Evolutionary conservation across 192 early-diverging fungal genomes (phyloP).

Genomic region (Linnemannia zychae): DNA sequence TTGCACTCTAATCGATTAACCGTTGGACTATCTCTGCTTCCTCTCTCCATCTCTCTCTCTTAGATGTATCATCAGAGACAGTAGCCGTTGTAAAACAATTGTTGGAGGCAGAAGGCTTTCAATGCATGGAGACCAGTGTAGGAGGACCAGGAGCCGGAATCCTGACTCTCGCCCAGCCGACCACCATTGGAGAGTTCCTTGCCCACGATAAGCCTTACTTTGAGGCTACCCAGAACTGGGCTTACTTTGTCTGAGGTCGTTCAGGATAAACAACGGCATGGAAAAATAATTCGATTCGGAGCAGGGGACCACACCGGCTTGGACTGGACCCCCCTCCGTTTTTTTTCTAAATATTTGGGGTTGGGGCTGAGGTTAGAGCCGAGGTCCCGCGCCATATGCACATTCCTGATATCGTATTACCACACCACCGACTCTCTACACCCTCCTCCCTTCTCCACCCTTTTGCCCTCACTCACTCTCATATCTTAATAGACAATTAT

Average conservation of each 20-base stretch:
- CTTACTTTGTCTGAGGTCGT: conserved; percentile 32
- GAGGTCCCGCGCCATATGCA: background rate
- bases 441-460: background rate
- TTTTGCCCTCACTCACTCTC: background rate
- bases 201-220: conserved; percentile 31
- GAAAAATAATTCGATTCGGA: background rate
- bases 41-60: background rate
- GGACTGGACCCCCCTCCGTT: background rate
- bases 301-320: background rate
- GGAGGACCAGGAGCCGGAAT: conserved; percentile 75
- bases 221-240: conserved; percentile 28
- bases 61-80: conserved; percentile 55
- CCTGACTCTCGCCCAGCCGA: conserved; percentile 25
- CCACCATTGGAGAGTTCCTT: conserved; percentile 39
- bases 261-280: background rate
- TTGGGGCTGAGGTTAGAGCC: background rate
- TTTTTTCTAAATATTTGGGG: background rate
- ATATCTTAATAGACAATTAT: background rate
- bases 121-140: conserved; percentile 79
- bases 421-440: background rate
- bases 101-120: conserved; percentile 72
- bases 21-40: conserved; percentile 5
- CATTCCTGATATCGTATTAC: background rate
- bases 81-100: conserved; percentile 62
- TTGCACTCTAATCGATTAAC: background rate